Conservation (phyloP, 257 asterid genomes). For the Capsicum pubescens region DNA sequence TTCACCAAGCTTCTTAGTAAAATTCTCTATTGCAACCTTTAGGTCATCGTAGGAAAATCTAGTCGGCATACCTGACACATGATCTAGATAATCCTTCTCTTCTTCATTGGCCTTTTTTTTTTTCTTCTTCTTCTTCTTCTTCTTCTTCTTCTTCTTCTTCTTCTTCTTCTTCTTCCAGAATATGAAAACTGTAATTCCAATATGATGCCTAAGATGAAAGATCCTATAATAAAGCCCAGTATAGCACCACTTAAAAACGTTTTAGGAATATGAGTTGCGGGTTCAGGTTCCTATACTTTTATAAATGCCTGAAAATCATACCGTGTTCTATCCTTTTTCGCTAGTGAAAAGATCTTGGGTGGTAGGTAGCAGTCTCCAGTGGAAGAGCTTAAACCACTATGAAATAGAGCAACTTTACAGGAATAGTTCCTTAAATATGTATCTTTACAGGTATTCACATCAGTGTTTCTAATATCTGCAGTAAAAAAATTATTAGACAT, state of each 20-base stretch:
- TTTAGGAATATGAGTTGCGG: background rate
- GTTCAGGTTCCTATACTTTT: slow-evolving; percentile 34
- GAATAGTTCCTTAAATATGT: too few relatives aligned
- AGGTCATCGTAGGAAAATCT: background rate
- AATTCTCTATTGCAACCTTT: slow-evolving; percentile 32
- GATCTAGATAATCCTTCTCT: slow-evolving; percentile 18
- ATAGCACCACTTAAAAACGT: background rate
- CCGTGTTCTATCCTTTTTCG: background rate
- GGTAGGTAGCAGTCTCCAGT: too few relatives aligned
- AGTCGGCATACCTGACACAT: slow-evolving; percentile 43
- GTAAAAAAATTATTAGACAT: too few relatives aligned
- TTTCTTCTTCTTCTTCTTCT: slow-evolving; percentile 27
- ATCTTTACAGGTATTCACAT: too few relatives aligned
- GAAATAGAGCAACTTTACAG: too few relatives aligned
- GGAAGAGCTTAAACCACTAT: too few relatives aligned
- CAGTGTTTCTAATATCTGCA: too few relatives aligned
- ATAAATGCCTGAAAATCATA: slow-evolving; percentile 32
- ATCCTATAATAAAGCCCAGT: background rate
- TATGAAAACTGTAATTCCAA: slow-evolving; percentile 25
- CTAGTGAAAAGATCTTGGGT: too few relatives aligned
- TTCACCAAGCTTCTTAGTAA: slow-evolving; percentile 35
- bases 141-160: background rate
- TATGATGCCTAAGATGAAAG: slow-evolving; percentile 25
- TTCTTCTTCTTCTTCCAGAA: slow-evolving; percentile 31
- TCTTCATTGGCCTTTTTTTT: background rate